Percentiles rank a stretch among this genome's conserved stretches.
Evolutionary conservation across 306 rosid genomes (phyloP).

Genomic region (Biancaea sappan): DNA sequence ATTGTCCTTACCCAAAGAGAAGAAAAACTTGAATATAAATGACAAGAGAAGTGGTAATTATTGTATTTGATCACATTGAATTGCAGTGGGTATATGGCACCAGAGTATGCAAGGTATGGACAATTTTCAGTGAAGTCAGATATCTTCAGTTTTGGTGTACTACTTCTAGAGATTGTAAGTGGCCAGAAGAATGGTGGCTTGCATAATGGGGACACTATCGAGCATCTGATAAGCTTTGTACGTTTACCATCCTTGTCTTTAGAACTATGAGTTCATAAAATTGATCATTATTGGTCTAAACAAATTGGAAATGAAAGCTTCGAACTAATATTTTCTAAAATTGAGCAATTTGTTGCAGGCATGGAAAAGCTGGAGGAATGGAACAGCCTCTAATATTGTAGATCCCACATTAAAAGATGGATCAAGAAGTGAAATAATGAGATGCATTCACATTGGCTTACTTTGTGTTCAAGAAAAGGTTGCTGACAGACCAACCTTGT

Average conservation of each 20-base stretch:
- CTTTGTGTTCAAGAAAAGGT: constrained; percentile 52
- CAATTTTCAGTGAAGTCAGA: constrained; percentile 47
- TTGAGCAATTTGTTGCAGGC: constrained; percentile 39
- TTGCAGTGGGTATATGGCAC: constrained; percentile 64
- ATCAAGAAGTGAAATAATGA: constrained; percentile 38
- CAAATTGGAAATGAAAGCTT: background rate
- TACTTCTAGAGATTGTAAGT: constrained; percentile 57
- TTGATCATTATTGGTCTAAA: background rate
- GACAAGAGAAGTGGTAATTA: background rate
- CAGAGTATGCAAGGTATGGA: constrained; percentile 48
- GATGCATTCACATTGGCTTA: constrained; percentile 61
- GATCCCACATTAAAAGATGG: constrained; percentile 35
- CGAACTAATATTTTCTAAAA: background rate
- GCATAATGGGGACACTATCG: constrained; percentile 23
- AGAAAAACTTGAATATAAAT: background rate
- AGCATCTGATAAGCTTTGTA: constrained; percentile 46
- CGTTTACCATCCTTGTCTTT: constrained; percentile 5
- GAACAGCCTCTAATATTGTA: constrained; percentile 32
- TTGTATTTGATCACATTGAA: too few relatives aligned
- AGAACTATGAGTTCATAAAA: background rate
- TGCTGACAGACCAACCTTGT: constrained; percentile 54
- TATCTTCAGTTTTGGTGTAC: constrained; percentile 52
- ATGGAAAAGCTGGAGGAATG: constrained; percentile 52
- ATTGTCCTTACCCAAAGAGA: background rate
- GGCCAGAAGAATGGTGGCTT: constrained; percentile 40